phyloP scores from a whole-genome alignment of 2,329 filamentous ascomycete species.

The Colletotrichum melonis region DNA sequence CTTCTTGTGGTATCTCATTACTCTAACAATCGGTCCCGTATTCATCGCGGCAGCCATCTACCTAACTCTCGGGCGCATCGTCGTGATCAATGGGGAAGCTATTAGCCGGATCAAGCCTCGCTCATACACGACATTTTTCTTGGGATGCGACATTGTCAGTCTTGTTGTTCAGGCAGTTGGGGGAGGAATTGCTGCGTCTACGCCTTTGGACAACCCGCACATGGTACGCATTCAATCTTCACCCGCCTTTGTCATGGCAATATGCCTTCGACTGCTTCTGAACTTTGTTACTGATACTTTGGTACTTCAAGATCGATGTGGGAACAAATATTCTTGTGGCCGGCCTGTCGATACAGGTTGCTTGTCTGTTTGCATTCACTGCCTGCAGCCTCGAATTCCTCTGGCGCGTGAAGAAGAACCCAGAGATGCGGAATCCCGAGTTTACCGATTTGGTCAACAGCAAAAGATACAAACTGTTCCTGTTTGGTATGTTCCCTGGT shows the following conservation, averaged over 20 bases:
- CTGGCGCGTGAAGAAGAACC: constrained; percentile 11
- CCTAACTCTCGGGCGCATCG: constrained; percentile 39
- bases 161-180: constrained; percentile 10
- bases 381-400: constrained; percentile 23
- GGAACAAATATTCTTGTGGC: constrained; percentile 14
- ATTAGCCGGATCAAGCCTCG: constrained; percentile 23
- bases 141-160: constrained; percentile 16
- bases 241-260: neutral
- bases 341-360: constrained; percentile 15
- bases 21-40: constrained; percentile 41
- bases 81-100: constrained; percentile 36
- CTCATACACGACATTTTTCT: constrained; percentile 10
- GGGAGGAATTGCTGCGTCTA: constrained; percentile 12
- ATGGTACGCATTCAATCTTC: neutral
- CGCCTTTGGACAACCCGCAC: constrained; percentile 10
- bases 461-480: constrained; percentile 12
- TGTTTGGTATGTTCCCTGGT: neutral
- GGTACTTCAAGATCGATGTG: constrained; percentile 4
- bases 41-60: constrained; percentile 41
- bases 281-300: neutral
- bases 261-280: neutral
- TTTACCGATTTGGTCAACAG: constrained; percentile 20
- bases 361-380: constrained; percentile 11
- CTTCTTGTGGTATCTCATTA: constrained; percentile 36
- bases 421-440: constrained; percentile 13